phyloP scores from a whole-genome alignment of 78 protist species.

The Diacronema lutheri region DNA sequence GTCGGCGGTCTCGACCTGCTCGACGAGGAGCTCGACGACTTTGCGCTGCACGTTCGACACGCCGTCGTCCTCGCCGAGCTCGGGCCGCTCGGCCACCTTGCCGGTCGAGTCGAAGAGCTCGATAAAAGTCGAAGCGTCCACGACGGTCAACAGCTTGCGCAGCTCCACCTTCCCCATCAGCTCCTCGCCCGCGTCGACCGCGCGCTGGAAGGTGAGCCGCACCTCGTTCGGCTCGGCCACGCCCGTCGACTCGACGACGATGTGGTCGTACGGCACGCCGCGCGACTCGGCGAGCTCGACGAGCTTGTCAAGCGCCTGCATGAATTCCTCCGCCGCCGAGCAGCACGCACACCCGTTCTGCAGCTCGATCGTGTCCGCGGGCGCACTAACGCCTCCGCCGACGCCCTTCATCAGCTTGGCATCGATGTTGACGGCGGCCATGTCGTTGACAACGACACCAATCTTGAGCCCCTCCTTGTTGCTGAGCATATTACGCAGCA shows the following conservation, averaged over 20 bases:
- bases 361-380: conserved; percentile 62
- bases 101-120: not conserved
- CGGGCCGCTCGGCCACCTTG: not conserved
- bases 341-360: conserved; percentile 92
- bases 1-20: conserved; percentile 89
- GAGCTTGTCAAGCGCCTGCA: not conserved
- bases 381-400: not conserved
- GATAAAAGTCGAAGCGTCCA: conserved; percentile 25
- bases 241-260: conserved; percentile 37
- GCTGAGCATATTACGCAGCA: conserved; percentile 45
- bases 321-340: not conserved
- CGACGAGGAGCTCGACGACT: conserved; percentile 76
- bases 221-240: conserved; percentile 36
- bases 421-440: conserved; percentile 82
- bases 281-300: not conserved
- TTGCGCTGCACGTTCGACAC: conserved; percentile 20
- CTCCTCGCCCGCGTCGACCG: not conserved
- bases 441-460: conserved; percentile 75
- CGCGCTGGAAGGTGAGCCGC: conserved; percentile 4
- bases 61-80: not conserved
- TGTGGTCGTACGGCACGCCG: conserved; percentile 31
- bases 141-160: conserved; percentile 39
- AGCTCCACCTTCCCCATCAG: not conserved
- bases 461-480: conserved; percentile 33
- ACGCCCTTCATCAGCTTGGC: conserved; percentile 53